phyloP scores from a whole-genome alignment of 2,329 filamentous ascomycete genomes.

The Ceratocystis alfenasii region DNA sequence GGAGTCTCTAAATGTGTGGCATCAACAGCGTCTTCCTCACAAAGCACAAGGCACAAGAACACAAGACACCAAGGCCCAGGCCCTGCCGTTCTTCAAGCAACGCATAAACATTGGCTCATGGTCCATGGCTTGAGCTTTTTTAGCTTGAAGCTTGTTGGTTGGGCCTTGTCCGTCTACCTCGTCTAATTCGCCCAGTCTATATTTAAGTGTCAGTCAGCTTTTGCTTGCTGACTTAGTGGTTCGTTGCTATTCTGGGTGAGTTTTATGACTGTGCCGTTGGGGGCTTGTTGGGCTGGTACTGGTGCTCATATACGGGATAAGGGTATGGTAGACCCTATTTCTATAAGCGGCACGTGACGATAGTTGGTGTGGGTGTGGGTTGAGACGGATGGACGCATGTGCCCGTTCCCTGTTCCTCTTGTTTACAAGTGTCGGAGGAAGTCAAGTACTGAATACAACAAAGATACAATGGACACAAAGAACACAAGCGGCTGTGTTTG shows the following conservation, averaged over 20 bases:
- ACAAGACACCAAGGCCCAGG: no score
- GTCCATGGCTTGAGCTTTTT: constrained; percentile 9
- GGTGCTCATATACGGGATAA: background rate
- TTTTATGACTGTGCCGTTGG: background rate
- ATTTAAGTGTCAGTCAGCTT: background rate
- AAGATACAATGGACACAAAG: no score
- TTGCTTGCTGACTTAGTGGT: background rate
- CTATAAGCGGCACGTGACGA: rapidly evolving
- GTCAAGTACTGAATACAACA: no score
- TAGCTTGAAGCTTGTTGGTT: constrained; percentile 6
- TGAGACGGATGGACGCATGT: no score
- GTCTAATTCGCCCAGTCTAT: constrained; percentile 2
- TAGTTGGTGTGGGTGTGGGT: no score
- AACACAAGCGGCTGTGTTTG: no score
- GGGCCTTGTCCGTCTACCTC: constrained; percentile 3
- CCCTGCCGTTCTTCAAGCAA: no score
- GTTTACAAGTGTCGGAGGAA: no score
- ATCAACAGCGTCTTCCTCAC: background rate
- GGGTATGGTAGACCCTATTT: background rate
- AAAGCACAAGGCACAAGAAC: no score
- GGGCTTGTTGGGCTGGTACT: background rate
- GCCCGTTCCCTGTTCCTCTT: no score
- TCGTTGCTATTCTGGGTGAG: constrained; percentile 7
- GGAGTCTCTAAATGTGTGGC: background rate
- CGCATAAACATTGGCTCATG: constrained; percentile 3